Evolutionary conservation across 176 grass and related monocot species (phyloP), one percentile per base, ranked within the genome.

Genomic region (Sorghum bicolor): DNA sequence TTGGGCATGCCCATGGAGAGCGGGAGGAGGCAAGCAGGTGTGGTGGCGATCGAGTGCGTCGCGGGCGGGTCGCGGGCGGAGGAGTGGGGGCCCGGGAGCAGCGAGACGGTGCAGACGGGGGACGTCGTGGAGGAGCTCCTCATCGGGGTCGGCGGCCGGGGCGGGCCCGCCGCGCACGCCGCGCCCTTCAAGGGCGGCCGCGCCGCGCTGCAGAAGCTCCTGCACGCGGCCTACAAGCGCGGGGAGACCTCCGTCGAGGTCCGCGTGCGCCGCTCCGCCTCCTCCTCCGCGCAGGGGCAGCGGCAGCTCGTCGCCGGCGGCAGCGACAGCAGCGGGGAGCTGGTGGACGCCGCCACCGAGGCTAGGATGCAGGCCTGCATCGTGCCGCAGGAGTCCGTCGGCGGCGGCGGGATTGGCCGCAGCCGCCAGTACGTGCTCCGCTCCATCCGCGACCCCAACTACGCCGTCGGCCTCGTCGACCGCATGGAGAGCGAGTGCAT

Each of bases 371-470:
- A 98, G 22, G 96, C 93, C n/a, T 98, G 96, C 74, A 92, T 98
- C 78, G 96, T 98, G 53, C 91, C 89, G 26, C 91, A 87, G 53
- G 85, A 85, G 19, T 33, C 88, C 9, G 82, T 75, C 37, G 74
- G 74, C 52, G 68, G 68, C 83, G 88, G 45, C 50, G 88, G 37
- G 67, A 86, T 78, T 37, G 88, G 85, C 11, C 85, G 91, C 20
- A 88, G 85, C 64, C 86, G 83, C 6, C 74, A 86, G 26, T 99
- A 99, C 69, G 91, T 99, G 80, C 87, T 99, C 48, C 89, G 96
- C 44, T 99, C 96, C 8, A 96, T 99, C 72, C 96, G 87, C 24
- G 96, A 96, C 71, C 96, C 96, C 37, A 99, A 96, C 76, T 99
- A 99, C 89, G 89, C 96, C 75, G 91, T 99, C 41, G 91, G 87